phyloP scores from a whole-genome alignment of 805 yeast species.

The Teunomyces tritomae region DNA sequence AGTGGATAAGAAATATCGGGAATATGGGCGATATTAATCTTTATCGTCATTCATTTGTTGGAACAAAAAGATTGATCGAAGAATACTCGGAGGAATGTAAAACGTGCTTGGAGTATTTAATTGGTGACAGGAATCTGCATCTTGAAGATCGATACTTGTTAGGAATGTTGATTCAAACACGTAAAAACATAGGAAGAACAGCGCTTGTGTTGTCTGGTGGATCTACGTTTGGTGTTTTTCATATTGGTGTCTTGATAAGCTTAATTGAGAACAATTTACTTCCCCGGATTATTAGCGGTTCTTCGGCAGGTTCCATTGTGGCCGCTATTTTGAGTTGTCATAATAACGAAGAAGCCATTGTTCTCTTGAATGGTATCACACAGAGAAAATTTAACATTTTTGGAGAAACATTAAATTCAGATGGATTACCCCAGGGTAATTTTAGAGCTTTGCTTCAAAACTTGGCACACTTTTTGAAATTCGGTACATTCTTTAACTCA shows the following conservation, averaged over 20 bases:
- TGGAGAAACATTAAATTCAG: constrained; percentile 48
- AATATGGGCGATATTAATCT: constrained; percentile 80
- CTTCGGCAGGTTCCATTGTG: constrained; percentile 93
- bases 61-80: constrained; percentile 82
- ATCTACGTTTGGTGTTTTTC: constrained; percentile 88
- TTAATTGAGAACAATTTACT: constrained; percentile 69
- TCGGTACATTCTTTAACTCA: constrained; percentile 88
- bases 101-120: constrained; percentile 37
- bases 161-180: constrained; percentile 79
- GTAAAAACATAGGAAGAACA: constrained; percentile 90
- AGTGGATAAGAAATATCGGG: constrained; percentile 82
- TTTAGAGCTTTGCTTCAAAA: constrained; percentile 43
- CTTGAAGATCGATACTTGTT: constrained; percentile 69
- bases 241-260: constrained; percentile 86
- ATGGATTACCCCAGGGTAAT: constrained; percentile 36
- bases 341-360: constrained; percentile 65
- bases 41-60: constrained; percentile 75
- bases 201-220: constrained; percentile 97
- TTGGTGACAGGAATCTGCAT: constrained; percentile 34
- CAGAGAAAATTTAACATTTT: constrained; percentile 54
- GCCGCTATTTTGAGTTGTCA: constrained; percentile 86
- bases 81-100: constrained; percentile 81
- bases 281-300: constrained; percentile 89
- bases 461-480: constrained; percentile 61
- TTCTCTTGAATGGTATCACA: constrained; percentile 58